Evolutionary conservation across 805 yeast species (phyloP), one percentile per base, ranked within the genome.

Genomic region (Candida vaughaniae): DNA sequence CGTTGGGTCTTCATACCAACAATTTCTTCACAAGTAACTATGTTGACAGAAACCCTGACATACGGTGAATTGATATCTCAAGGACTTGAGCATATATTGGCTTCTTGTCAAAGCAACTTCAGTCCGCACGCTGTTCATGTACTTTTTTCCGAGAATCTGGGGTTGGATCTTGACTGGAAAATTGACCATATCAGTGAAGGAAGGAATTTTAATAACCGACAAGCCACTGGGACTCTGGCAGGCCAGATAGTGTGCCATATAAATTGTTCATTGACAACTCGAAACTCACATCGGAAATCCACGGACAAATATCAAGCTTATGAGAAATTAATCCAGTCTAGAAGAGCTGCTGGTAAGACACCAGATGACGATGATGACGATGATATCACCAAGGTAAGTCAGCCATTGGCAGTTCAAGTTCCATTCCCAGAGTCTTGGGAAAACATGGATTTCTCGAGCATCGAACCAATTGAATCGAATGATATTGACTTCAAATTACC

Each of bases 401-500:
- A 49, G 27, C 68, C 71, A 16, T 56, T 65, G 43, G 53, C 53
- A 32, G 52, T 68, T 46, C 63, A 60, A 48, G 53, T 63, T 6
- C 63, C 65, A 6, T 45, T 49, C 43, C 61, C 63, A 49, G 44
- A 53, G 29, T 33, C 43, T 10, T 5, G 39, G 9, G 30, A 36
- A 16, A 22, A 26, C 38, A 41, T 23, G 42, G 49, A 27, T 17
- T 45, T 20, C 45, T 44, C 20, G 38, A 48, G 7, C 25, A 49
- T 26, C 5, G 22, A 36, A 16, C 26, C 11, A 4, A 18, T 20
- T 8, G 16, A 6, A 5, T 12, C n/a, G 9, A 11, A 22, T 7
- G 29, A 25, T 6, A 27, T 41, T 2, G 39, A 41, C 29, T 29
- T 38, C 38, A 41, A 35, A 29, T 25, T 35, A 9, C 40, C 38